Conservation (phyloP, 495 filamentous ascomycete genomes). For the Daldinia vernicosa region DNA sequence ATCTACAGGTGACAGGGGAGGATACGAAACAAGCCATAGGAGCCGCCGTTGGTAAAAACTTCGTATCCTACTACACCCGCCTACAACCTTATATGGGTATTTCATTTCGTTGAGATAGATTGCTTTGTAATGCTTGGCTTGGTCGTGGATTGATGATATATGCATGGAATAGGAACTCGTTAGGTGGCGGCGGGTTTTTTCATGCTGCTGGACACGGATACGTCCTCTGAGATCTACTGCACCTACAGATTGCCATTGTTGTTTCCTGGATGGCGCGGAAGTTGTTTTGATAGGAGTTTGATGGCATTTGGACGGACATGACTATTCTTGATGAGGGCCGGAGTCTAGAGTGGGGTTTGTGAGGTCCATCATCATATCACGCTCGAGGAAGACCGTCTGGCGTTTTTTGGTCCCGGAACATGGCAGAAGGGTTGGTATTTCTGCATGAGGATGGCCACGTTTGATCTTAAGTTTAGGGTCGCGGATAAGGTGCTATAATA, state of each 20-base stretch:
- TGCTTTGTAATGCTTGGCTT: constrained; percentile 18
- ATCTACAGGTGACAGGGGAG: constrained; percentile 41
- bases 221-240: constrained; percentile 31
- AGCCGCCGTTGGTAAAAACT: constrained; percentile 46
- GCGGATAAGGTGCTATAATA: constrained; percentile 15
- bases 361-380: constrained; percentile 40
- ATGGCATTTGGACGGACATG: constrained; percentile 32
- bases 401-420: constrained; percentile 31
- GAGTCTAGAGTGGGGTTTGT: constrained; percentile 46
- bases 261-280: constrained; percentile 27
- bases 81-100: not conserved
- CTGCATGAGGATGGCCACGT: constrained; percentile 12
- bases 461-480: constrained; percentile 12
- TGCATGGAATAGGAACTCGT: constrained; percentile 10
- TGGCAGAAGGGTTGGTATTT: constrained; percentile 27
- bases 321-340: constrained; percentile 36
- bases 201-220: constrained; percentile 12
- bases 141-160: constrained; percentile 5
- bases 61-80: not conserved
- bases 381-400: constrained; percentile 47
- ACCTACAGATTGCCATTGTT: constrained; percentile 39
- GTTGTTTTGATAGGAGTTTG: constrained; percentile 33
- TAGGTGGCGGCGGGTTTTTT: not conserved
- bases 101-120: constrained; percentile 25
- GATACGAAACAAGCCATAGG: constrained; percentile 46